Conservation (phyloP, 192 early-diverging fungal species). For the Entomortierella parvispora region DNA sequence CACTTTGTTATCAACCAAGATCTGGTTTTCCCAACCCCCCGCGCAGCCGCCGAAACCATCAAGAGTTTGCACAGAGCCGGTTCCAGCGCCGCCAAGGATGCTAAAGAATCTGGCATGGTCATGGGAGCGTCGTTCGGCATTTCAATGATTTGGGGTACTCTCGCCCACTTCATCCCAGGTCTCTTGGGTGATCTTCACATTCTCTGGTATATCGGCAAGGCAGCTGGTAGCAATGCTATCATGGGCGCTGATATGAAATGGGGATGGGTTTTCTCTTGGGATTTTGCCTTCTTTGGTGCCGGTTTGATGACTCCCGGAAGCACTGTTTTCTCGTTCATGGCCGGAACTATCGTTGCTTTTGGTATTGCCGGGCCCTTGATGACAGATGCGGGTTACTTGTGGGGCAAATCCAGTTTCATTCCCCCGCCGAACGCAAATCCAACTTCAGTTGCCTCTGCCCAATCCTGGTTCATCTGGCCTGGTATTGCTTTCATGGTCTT, state of each 20-base stretch:
- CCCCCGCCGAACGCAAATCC: not conserved
- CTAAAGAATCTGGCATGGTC: slow-evolving; percentile 57
- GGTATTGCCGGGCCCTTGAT: slow-evolving; percentile 71
- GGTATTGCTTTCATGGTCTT: slow-evolving; percentile 75
- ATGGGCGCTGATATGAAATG: slow-evolving; percentile 61
- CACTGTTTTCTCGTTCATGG: slow-evolving; percentile 64
- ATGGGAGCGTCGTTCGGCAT: slow-evolving; percentile 58
- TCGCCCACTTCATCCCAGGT: slow-evolving; percentile 60
- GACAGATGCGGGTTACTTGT: slow-evolving; percentile 48
- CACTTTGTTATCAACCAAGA: slow-evolving; percentile 76
- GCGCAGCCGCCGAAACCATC: slow-evolving; percentile 72
- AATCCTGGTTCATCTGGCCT: slow-evolving; percentile 77
- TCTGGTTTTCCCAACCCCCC: slow-evolving; percentile 75
- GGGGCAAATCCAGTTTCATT: slow-evolving; percentile 34
- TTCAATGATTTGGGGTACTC: slow-evolving; percentile 58
- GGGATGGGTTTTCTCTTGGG: slow-evolving; percentile 58
- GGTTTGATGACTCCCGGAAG: slow-evolving; percentile 68
- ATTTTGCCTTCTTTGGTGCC: slow-evolving; percentile 71
- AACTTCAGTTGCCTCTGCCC: slow-evolving; percentile 54
- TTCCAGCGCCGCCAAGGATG: slow-evolving; percentile 58
- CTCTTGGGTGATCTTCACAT: slow-evolving; percentile 52
- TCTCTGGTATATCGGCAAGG: slow-evolving; percentile 61
- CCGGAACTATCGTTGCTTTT: slow-evolving; percentile 63
- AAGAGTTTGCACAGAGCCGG: slow-evolving; percentile 61
- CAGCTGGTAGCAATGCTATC: slow-evolving; percentile 44